Percentiles rank a stretch among this genome's conserved stretches.
Conservation (phyloP, 176 grass and related monocot species). For the Triticum turgidum region DNA sequence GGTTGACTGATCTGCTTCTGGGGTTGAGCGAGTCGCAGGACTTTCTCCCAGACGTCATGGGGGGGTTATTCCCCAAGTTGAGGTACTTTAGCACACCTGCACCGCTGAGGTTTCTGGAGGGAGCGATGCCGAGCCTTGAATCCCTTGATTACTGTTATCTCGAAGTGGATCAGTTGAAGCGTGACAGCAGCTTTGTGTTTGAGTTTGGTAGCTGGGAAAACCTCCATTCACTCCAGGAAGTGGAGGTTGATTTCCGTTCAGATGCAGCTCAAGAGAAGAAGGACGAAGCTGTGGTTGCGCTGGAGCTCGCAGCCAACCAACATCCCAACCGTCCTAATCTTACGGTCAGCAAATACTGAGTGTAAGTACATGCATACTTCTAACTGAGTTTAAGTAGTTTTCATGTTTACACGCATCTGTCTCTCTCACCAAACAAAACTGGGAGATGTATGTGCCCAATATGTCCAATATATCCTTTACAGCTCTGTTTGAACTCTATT, state of each 20-base stretch:
- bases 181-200: not conserved
- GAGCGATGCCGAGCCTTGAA: not conserved
- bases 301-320: not conserved
- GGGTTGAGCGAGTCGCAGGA: accelerated
- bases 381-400: not conserved
- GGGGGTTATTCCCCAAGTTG: not conserved
- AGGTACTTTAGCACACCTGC: not conserved
- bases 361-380: too few relatives aligned
- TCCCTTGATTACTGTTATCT: accelerated
- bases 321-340: not conserved
- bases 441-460: too few relatives aligned
- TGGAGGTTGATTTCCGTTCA: accelerated
- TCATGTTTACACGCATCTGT: not conserved
- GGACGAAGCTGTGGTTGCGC: not conserved
- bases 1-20: not conserved
- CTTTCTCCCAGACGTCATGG: not conserved
- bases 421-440: not conserved
- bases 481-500: too few relatives aligned
- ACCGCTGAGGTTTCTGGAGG: not conserved
- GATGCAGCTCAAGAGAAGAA: not conserved
- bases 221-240: not conserved
- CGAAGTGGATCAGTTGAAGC: not conserved
- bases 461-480: too few relatives aligned
- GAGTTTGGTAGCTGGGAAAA: not conserved
- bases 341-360: accelerated